Evolutionary conservation across 192 early-diverging fungal genomes (phyloP).

Genomic region (Umbelopsis sp.): DNA sequence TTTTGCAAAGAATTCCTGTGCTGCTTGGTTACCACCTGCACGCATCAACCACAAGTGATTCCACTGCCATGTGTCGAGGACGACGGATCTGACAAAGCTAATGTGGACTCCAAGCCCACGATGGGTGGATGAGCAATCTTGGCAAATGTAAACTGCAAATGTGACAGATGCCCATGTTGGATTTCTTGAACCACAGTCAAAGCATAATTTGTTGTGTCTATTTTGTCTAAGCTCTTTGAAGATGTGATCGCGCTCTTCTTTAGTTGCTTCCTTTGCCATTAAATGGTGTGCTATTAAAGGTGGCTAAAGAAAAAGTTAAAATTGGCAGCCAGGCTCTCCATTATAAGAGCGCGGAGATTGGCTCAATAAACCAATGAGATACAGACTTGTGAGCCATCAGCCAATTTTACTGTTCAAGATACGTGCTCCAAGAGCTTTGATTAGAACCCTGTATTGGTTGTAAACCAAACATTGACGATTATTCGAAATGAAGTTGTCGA

Average conservation of each 20-base stretch:
- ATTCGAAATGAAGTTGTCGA: too few species aligned
- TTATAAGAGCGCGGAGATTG: background rate
- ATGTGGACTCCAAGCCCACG: conserved; percentile 97
- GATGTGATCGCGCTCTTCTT: conserved; percentile 59
- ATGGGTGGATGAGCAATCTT: conserved; percentile 95
- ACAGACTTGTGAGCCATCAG: too few species aligned
- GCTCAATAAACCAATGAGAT: too few species aligned
- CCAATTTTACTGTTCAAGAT: too few species aligned
- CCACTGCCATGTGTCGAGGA: conserved; percentile 91
- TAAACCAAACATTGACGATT: too few species aligned
- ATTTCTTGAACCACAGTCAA: conserved; percentile 93
- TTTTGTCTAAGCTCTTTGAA: conserved; percentile 68
- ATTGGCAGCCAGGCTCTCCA: too few species aligned
- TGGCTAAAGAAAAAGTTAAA: background rate
- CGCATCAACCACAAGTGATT: conserved; percentile 93
- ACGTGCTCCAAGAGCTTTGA: too few species aligned
- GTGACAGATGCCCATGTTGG: conserved; percentile 94
- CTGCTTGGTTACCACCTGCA: conserved; percentile 84
- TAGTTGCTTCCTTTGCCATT: conserved; percentile 42
- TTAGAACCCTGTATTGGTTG: too few species aligned
- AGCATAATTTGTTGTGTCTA: conserved; percentile 81
- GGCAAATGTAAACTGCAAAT: conserved; percentile 93
- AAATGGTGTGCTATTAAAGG: background rate
- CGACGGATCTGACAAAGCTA: conserved; percentile 93
- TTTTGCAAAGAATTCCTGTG: conserved; percentile 82